These are phyloP conservation scores for Neofusicoccum parvum DNA, from an alignment of 2,329 filamentous ascomycete genomes.

Conservation along the genomic window DNA sequence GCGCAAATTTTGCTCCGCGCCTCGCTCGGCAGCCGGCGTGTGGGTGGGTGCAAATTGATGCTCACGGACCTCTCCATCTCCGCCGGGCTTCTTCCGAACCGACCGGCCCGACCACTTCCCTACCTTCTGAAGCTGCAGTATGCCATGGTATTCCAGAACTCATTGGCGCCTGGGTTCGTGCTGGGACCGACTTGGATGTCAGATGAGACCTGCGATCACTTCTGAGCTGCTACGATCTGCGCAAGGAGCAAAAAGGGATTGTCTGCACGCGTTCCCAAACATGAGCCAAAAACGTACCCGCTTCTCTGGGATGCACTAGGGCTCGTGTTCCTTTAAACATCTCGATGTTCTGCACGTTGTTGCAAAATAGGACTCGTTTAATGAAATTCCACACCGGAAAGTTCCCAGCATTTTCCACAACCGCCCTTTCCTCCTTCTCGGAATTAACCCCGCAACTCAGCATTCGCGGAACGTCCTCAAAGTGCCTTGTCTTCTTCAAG, in stretches of 20 bases:
- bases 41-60: not conserved
- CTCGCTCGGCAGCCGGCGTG: not conserved
- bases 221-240: not conserved
- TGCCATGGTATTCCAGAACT: no score
- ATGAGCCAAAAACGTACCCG: not conserved
- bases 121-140: not conserved
- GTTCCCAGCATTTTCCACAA: not conserved
- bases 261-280: not conserved
- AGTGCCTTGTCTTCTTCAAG: not conserved
- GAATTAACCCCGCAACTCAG: not conserved
- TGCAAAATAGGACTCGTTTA: slow-evolving; percentile 4
- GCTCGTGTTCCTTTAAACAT: not conserved
- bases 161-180: no score
- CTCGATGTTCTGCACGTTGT: not conserved
- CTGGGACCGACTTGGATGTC: not conserved
- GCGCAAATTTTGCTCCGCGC: not conserved
- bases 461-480: not conserved
- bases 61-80: not conserved
- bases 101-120: not conserved
- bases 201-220: not conserved
- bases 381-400: slow-evolving; percentile 2
- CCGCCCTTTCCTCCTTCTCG: not conserved
- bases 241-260: not conserved
- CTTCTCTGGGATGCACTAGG: not conserved
- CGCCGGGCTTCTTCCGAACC: slow-evolving; percentile 4